Percentiles rank a stretch among this genome's conserved stretches.
Conservation (phyloP, 164 flowering plant species). For the Vitis rotundifolia region DNA sequence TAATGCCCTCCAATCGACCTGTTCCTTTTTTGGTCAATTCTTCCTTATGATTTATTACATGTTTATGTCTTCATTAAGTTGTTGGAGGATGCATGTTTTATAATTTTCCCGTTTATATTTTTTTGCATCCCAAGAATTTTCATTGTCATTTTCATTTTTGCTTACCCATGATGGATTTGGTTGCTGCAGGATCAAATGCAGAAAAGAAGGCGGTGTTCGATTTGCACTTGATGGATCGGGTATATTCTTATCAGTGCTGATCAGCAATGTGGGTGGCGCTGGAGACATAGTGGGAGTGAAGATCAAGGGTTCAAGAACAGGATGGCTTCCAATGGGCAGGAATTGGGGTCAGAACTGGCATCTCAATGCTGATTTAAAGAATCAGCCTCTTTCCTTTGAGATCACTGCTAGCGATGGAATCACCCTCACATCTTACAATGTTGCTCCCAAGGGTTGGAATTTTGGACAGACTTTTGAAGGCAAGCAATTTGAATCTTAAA, state of each 20-base stretch:
- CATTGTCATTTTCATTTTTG: conserved; percentile 4
- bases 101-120: too few species aligned
- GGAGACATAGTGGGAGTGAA: conserved; percentile 80
- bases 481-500: conserved; percentile 61
- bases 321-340: conserved; percentile 95
- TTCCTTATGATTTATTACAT: too few species aligned
- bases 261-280: conserved; percentile 85
- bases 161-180: neutral
- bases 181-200: conserved; percentile 72
- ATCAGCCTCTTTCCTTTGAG: conserved; percentile 91
- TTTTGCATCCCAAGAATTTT: neutral
- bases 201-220: conserved; percentile 87
- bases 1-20: too few species aligned
- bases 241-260: conserved; percentile 69
- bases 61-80: too few species aligned
- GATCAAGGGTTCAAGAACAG: conserved; percentile 86
- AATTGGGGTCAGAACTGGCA: conserved; percentile 99
- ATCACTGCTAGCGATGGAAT: conserved; percentile 67
- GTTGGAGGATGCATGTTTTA: too few species aligned
- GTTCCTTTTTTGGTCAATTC: too few species aligned
- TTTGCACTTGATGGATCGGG: conserved; percentile 66
- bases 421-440: conserved; percentile 74
- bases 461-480: conserved; percentile 86
- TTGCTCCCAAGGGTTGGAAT: conserved; percentile 78
- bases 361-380: conserved; percentile 71